Base-by-base conservation (phyloP, 192 early-diverging fungal genomes). In the Gonapodya sp. region DNA sequence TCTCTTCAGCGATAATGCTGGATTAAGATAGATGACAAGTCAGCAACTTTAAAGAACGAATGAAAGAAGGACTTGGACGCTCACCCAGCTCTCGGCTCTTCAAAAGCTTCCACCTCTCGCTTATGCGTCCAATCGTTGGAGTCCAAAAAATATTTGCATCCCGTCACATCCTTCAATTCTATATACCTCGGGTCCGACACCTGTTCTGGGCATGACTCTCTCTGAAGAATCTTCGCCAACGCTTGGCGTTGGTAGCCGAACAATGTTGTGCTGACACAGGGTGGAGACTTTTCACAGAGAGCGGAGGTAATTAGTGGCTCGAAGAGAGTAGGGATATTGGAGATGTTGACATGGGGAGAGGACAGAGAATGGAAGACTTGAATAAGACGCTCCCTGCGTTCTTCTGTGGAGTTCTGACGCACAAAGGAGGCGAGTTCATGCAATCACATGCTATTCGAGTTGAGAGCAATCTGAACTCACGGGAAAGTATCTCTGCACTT, bases 1-100 rank as follows among this genome's bases (percentile, higher is more conserved):
- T 96, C 34, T 95, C 94, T 81, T 95, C 95, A 83, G 92, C 94
- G 46, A 96, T 90, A 77, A 96, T 93, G 0, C 95, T 94, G 31
- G 82, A 79, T 35, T 14, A 24, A 24, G 46, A 16, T 64, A 24
- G 46, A 64, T 64, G 24, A 64, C 8, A 24, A 64, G 46, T 64
- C 8, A 16, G 46, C 24, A 64, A 64, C 8, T 64, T 64, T 8
- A 8, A 8, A 64, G 46, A 64, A 16, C 46, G 24, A 64, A 64
- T 64, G 24, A 8, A 64, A 64, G 46, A 24, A 64, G n/a, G n/a
- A n/a, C n/a, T n/a, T n/a, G n/a, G n/a, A n/a, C n/a, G n/a, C 46
- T 64, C 46, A 81, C 16, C 18, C 32, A 35, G n/a, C 78, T 18
- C 2, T 30, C 8, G 37, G 79, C 16, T 80, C 33, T 36, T 16